A percentile compares a stretch with the other conserved stretches of the same genome.
Evolutionary conservation across 2,329 filamentous ascomycete species (phyloP).

Genomic region (Trichophyton benhamiae): DNA sequence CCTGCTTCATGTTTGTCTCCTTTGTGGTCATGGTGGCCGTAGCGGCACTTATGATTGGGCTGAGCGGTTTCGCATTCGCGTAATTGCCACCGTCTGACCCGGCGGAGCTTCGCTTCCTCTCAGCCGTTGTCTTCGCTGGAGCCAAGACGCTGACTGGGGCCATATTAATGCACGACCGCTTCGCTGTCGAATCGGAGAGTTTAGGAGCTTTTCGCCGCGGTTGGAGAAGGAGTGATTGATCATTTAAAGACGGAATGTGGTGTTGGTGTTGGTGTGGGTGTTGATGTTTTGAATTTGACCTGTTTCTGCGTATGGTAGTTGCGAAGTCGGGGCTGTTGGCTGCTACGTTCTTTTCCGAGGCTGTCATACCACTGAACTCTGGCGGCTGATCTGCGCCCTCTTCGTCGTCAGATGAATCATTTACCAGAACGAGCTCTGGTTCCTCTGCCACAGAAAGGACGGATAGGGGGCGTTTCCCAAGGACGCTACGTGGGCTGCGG

Average conservation of each 20-base stretch:
- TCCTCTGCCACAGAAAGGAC: conserved; percentile 28
- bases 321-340: conserved; percentile 20
- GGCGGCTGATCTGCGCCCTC: conserved; percentile 11
- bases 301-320: not conserved
- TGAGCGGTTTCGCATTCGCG: not conserved
- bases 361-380: conserved; percentile 18
- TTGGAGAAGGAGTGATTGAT: not conserved
- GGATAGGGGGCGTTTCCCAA: conserved; percentile 34
- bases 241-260: not conserved
- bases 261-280: not conserved
- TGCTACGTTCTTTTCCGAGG: conserved; percentile 32
- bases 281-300: conserved; percentile 5
- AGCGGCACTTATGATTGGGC: not conserved
- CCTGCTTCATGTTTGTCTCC: not conserved
- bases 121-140: not conserved
- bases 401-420: conserved; percentile 19
- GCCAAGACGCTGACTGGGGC: not conserved
- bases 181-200: conserved; percentile 1
- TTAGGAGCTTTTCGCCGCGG: conserved; percentile 9
- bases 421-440: conserved; percentile 21
- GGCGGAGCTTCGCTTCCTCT: not conserved
- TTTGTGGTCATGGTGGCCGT: not conserved
- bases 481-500: conserved; percentile 25
- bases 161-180: not conserved
- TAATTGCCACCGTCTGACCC: not conserved